Evolutionary conservation across 208 protist genomes (phyloP).

Genomic region (Cochliopodium minus): DNA sequence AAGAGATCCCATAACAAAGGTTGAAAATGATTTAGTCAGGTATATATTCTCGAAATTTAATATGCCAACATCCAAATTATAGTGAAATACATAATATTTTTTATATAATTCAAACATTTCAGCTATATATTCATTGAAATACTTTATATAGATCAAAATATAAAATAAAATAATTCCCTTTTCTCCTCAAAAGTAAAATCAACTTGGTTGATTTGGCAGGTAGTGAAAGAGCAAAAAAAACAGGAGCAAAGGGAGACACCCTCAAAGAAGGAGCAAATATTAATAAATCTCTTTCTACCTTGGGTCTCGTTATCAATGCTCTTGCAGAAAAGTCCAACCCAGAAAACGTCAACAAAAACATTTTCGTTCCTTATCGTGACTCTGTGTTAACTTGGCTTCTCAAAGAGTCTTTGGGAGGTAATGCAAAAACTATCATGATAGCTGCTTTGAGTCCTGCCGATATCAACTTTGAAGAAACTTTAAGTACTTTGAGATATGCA

Average conservation of each 20-base stretch:
- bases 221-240: conserved; percentile 2
- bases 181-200: too few species aligned
- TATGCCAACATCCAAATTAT: too few species aligned
- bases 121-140: too few species aligned
- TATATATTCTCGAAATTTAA: too few species aligned
- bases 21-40: too few species aligned
- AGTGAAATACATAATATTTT: too few species aligned
- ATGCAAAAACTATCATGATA: conserved; percentile 30
- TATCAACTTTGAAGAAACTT: conserved; percentile 25
- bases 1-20: too few species aligned
- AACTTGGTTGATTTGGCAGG: conserved; percentile 11
- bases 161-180: too few species aligned
- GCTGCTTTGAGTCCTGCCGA: conserved; percentile 19
- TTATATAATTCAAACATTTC: too few species aligned
- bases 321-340: conserved; percentile 1
- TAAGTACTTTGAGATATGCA: conserved; percentile 22
- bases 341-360: conserved; percentile 22
- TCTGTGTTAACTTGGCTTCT: conserved; percentile 43
- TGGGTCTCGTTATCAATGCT: conserved; percentile 4
- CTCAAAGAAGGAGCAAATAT: conserved; percentile 1
- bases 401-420: conserved; percentile 45
- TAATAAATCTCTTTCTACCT: conserved; percentile 4
- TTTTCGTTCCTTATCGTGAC: conserved; percentile 58
- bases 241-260: background rate
- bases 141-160: too few species aligned